Evolutionary conservation across 2,329 filamentous ascomycete species (phyloP), one percentile per base, ranked within the genome.

Genomic region (Gliomastix tumulicola): DNA sequence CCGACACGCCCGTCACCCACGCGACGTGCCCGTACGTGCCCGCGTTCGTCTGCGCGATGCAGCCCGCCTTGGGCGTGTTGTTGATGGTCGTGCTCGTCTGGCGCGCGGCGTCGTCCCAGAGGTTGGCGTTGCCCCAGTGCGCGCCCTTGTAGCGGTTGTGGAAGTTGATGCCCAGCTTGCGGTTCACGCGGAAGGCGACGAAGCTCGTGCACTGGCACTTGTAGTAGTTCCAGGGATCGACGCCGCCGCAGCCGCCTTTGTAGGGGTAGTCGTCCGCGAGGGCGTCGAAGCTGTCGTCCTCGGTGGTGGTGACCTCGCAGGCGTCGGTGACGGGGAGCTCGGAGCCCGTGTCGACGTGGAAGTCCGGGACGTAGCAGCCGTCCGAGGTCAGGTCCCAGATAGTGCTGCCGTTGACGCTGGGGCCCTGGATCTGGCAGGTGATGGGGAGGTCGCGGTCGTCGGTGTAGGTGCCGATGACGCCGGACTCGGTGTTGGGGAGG

Each of bases 181-280:
- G 35, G 36, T 46, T 48, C 36, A 48, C 40, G 33, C 45, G 45
- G 34, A 39, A 48, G 15, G 45, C 45, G 17, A 46, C 45, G 35
- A 48, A 48, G 37, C 44, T 46, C 27, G 42, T 43, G 41, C 44
- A 46, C 30, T 44, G 38, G 40, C 44, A 48, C 33, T 41, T 44
- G 38, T 35, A 43, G 34, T 38, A 48, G 15, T 32, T 34, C 40
- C 42, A 48, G n/a, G 30, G 35, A 30, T 48, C 45, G 17, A 21
- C 40, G 22, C 33, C 31, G 7, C 44, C 37, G 22, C 45, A 48
- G 35, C 40, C 36, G 32, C 37, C 38, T 35, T 38, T 39, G 40
- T 48, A 48, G 17, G 44, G 45, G 35, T 48, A 48, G 42, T 48
- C 45, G 37, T 48, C 32, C 22, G 22, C 22, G n/a, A n/a, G n/a